A percentile compares a stretch with the other conserved stretches of the same genome.
Conservation (phyloP, 345 rosid genomes). For the Bruguiera gymnorhiza region DNA sequence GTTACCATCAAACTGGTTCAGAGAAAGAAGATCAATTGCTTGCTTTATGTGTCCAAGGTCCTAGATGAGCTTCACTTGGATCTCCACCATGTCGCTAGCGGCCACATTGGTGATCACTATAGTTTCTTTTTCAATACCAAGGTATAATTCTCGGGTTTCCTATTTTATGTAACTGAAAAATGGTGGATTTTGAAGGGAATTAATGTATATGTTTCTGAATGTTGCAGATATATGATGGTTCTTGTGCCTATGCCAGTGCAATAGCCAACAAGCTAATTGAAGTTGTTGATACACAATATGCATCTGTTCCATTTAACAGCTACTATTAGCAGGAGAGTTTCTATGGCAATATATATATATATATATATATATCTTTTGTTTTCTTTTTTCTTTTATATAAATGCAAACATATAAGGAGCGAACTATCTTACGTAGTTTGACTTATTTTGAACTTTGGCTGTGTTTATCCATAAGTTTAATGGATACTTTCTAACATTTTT, state of each 20-base stretch:
- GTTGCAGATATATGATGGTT: slow-evolving; percentile 31
- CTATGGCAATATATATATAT: no score
- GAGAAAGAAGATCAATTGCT: slow-evolving; percentile 73
- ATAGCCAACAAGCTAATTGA: slow-evolving; percentile 32
- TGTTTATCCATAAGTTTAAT: no score
- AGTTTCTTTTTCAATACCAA: slow-evolving; percentile 82
- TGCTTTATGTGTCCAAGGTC: slow-evolving; percentile 68
- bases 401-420: no score
- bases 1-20: slow-evolving; percentile 83
- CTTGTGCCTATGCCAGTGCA: slow-evolving; percentile 30
- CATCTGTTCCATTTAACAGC: slow-evolving; percentile 13
- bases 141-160: slow-evolving; percentile 31
- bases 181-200: not conserved
- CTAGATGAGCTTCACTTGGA: slow-evolving; percentile 79
- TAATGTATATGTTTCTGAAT: not conserved
- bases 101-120: slow-evolving; percentile 76
- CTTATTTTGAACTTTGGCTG: no score
- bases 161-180: not conserved
- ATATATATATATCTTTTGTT: no score
- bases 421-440: no score
- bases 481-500: no score
- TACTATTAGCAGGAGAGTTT: slow-evolving; percentile 8
- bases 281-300: slow-evolving; percentile 27
- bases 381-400: no score
- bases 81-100: slow-evolving; percentile 85